Conservation (phyloP, 345 rosid species). For the Syzygium grande region DNA sequence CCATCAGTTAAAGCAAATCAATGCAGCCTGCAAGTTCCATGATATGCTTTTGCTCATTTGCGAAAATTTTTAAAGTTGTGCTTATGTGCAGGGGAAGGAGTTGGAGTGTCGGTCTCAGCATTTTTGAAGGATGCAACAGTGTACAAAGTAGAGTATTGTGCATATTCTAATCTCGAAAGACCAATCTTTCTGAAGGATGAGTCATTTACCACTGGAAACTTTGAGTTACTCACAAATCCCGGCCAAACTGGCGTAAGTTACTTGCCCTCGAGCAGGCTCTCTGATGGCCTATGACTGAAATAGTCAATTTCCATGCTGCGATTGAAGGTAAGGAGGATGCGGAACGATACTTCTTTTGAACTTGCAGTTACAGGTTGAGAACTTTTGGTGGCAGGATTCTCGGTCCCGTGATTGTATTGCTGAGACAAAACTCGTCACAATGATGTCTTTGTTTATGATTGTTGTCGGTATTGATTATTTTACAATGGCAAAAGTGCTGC, state of each 20-base stretch:
- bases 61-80: not conserved
- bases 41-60: not conserved
- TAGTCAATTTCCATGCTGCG: not conserved
- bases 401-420: not conserved
- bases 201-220: conserved; percentile 30
- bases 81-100: conserved; percentile 67
- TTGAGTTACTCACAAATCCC: conserved; percentile 9
- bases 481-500: not conserved
- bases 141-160: conserved; percentile 63
- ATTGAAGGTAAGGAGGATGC: not conserved
- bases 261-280: not conserved
- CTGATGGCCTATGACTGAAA: not conserved
- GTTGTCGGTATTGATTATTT: not conserved
- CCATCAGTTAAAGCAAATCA: not conserved
- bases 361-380: not conserved
- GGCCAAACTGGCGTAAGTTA: not conserved
- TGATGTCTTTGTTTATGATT: not conserved
- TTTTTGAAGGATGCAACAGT: conserved; percentile 41
- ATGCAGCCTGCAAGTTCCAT: not conserved
- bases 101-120: conserved; percentile 59
- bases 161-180: conserved; percentile 49
- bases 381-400: not conserved
- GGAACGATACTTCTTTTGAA: not conserved
- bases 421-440: not conserved
- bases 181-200: conserved; percentile 6